Conservation (phyloP, 352 stramenopile genomes). For the Halophytophthora polymorphica region DNA sequence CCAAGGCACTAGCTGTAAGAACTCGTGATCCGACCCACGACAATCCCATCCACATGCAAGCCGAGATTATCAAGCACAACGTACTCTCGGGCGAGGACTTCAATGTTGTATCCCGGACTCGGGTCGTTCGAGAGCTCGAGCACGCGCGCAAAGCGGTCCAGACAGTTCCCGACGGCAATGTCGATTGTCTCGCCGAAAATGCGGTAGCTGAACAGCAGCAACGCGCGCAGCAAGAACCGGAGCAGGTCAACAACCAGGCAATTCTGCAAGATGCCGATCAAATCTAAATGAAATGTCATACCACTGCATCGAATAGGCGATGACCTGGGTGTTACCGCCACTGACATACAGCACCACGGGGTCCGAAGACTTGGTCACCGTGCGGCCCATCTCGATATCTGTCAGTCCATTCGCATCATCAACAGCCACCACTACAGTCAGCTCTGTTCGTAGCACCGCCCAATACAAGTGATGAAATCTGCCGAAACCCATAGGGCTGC, state of each 20-base stretch:
- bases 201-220: slow-evolving; percentile 78
- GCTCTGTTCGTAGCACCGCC: background rate
- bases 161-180: slow-evolving; percentile 99
- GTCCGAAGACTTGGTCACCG: slow-evolving; percentile 93
- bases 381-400: slow-evolving; percentile 99
- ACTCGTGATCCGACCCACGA: background rate
- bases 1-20: slow-evolving; percentile 6
- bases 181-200: slow-evolving; percentile 99
- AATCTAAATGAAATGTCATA: too few relatives aligned
- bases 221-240: background rate
- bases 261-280: background rate
- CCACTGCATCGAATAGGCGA: slow-evolving; percentile 86
- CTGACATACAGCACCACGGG: slow-evolving; percentile 99
- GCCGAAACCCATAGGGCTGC: background rate
- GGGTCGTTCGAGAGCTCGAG: slow-evolving; percentile 98
- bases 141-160: slow-evolving; percentile 96
- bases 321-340: slow-evolving; percentile 98
- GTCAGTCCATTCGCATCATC: background rate
- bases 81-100: slow-evolving; percentile 95
- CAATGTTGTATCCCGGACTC: slow-evolving; percentile 99
- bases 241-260: slow-evolving; percentile 1
- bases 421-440: slow-evolving; percentile 3
- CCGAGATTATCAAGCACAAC: slow-evolving; percentile 1
- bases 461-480: slow-evolving; percentile 5
- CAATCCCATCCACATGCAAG: background rate